Percentiles rank a stretch among this genome's conserved stretches.
phyloP scores from a whole-genome alignment of 164 flowering plant species.

The Saururus chinensis region DNA sequence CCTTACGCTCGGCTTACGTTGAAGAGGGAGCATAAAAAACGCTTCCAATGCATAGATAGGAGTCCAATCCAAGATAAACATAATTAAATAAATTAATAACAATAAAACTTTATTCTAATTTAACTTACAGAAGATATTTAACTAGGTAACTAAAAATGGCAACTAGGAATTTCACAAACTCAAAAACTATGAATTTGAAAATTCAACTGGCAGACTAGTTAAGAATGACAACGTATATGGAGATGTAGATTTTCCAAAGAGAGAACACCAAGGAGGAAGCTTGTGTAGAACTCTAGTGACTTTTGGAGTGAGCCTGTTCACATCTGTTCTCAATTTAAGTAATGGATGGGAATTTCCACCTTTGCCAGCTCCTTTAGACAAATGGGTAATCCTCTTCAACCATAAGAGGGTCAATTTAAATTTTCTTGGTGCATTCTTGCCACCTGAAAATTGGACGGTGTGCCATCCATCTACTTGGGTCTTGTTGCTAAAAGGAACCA shows the following conservation, averaged over 20 bases:
- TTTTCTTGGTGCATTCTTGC: conserved; percentile 57
- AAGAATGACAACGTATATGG: conserved; percentile 68
- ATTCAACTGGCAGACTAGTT: conserved; percentile 44
- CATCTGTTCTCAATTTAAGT: conserved; percentile 74
- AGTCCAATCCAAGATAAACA: too few relatives aligned
- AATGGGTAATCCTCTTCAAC: conserved; percentile 24
- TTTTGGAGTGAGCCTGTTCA: conserved; percentile 60
- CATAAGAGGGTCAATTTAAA: conserved; percentile 55
- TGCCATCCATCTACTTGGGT: conserved; percentile 71
- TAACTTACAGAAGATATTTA: neutral
- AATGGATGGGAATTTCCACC: conserved; percentile 10
- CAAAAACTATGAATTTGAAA: conserved; percentile 17
- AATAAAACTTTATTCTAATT: neutral
- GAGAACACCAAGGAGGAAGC: conserved; percentile 87
- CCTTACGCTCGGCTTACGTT: too few relatives aligned
- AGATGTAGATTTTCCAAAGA: conserved; percentile 85
- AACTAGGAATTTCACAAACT: neutral
- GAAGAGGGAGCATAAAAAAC: too few relatives aligned
- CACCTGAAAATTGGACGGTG: conserved; percentile 78
- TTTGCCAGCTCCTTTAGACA: conserved; percentile 1
- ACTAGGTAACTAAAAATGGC: neutral
- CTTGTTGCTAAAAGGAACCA: conserved; percentile 44
- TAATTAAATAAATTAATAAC: too few relatives aligned
- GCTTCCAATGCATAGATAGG: too few relatives aligned
- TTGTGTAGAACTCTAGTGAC: conserved; percentile 39